Conservation (phyloP, 768 basidiomycete genomes). For the Kwoniella dejecticola region DNA sequence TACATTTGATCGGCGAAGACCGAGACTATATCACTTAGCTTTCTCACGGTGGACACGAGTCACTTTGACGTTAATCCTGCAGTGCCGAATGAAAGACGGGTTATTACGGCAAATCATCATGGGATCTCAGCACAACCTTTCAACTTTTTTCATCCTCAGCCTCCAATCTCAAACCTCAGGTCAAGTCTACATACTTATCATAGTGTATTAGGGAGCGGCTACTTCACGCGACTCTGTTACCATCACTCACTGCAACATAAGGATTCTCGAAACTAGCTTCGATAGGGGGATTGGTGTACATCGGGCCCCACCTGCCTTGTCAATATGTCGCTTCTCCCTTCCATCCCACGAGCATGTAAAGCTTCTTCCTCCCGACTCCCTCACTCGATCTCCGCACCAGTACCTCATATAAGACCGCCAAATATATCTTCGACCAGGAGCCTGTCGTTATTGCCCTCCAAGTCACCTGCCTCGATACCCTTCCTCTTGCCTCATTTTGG, state of each 20-base stretch:
- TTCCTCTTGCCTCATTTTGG: constrained; percentile 41
- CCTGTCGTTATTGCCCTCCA: constrained; percentile 15
- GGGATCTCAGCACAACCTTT: no score
- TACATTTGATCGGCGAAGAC: neutral
- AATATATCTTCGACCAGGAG: neutral
- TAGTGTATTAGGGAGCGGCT: no score
- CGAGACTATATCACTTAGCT: neutral
- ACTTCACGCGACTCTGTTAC: no score
- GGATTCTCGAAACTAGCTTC: no score
- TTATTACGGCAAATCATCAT: neutral
- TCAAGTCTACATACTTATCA: no score
- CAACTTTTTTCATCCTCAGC: no score
- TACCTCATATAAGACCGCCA: neutral
- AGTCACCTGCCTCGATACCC: constrained; percentile 20
- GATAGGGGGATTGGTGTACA: no score
- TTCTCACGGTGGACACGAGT: constrained; percentile 2
- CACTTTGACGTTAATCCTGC: neutral
- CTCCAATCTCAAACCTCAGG: no score
- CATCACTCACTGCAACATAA: no score
- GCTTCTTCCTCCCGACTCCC: constrained; percentile 28
- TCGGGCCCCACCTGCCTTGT: neutral
- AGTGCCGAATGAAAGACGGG: neutral
- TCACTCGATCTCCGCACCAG: neutral
- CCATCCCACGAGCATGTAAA: constrained; percentile 14
- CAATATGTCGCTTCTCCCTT: constrained; percentile 6